Conservation (phyloP, 495 filamentous ascomycete species). For the Baudoinia panamericana region DNA sequence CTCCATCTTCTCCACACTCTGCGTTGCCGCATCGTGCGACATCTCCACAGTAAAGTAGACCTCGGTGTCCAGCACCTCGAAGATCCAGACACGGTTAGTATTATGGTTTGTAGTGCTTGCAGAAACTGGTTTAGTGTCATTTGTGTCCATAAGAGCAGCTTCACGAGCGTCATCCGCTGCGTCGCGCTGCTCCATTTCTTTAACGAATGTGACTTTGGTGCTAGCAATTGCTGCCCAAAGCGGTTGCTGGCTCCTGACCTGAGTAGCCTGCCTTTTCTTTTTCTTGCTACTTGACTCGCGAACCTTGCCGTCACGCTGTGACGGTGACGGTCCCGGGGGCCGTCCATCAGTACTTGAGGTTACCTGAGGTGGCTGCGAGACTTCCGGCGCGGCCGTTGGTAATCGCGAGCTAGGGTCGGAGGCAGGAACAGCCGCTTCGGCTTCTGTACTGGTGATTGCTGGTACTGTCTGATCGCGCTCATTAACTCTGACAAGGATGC, state of each 20-base stretch:
- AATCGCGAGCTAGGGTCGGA: slow-evolving; percentile 2
- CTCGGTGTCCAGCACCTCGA: slow-evolving; percentile 65
- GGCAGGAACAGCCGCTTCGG: slow-evolving; percentile 25
- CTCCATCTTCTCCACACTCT: slow-evolving; percentile 5
- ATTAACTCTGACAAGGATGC: slow-evolving; percentile 19
- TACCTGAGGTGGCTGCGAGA: slow-evolving; percentile 35
- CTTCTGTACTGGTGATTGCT: slow-evolving; percentile 26
- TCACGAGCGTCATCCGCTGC: slow-evolving; percentile 58
- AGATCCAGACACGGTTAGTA: slow-evolving; percentile 75
- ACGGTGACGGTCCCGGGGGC: slow-evolving; percentile 36
- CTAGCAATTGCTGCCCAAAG: slow-evolving; percentile 90
- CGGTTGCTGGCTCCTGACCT: slow-evolving; percentile 78
- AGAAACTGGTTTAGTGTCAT: slow-evolving; percentile 8
- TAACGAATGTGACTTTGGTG: slow-evolving; percentile 85
- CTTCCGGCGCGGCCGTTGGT: slow-evolving; percentile 4
- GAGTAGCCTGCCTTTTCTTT: slow-evolving; percentile 75
- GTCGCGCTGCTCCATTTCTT: slow-evolving; percentile 81
- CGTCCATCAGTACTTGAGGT: slow-evolving; percentile 39
- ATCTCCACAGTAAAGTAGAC: slow-evolving; percentile 53
- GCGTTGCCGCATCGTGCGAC: slow-evolving; percentile 6
- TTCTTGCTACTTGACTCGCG: slow-evolving; percentile 57
- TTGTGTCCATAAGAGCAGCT: slow-evolving; percentile 54
- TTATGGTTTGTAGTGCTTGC: slow-evolving; percentile 47
- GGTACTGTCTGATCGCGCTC: slow-evolving; percentile 21
- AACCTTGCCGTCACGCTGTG: slow-evolving; percentile 40